Base-by-base conservation (phyloP, 2,329 filamentous ascomycete species). In the Sporothrix mexicana region DNA sequence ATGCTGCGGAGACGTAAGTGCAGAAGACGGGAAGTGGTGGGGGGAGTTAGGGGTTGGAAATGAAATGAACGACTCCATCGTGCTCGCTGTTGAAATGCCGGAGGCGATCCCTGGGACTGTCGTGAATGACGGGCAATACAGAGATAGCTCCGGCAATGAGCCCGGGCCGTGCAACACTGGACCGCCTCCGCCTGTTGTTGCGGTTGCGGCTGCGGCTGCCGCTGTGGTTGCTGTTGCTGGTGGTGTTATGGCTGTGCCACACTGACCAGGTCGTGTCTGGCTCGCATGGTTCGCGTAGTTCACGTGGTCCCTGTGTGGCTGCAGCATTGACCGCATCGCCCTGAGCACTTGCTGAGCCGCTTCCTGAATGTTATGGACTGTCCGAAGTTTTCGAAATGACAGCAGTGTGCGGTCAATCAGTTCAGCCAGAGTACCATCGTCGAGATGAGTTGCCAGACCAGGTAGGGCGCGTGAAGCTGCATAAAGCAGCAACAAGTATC, bases 401-500 rank as follows among this genome's bases (percentile, higher is more conserved):
- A 23, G 17, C 8, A 71, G 30, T 36, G 74, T 76, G 41, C 49
- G 64, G 2, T 25, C 12, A 30, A 76, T 61, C 2, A 76, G 73
- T 64, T 74, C 59, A 1, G n/a, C 41, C 3, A 76, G 43, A 43
- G 68, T 10, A 1, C 43, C 43, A n/a, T 75, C 69, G 20, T 59
- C 47, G 0, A 74, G 47, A 43, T 71, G 45, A 2, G 61, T 59
- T 3, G 53, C 68, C 17, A 74, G 70, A 0, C 23, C 41, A 2
- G 71, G 71, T 17, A 73, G 15, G 0, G 57, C 51, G 41, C 74
- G 73, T 17, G 73, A 73, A 1, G 72, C 74, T 1, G 74, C 72
- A 64, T 73, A 76, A 4, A 76, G 70, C 1, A 76, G 51, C 10
- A 76, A 55, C 70, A 76, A 43, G 23, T 75, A 75, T 0, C 75